Conservation (phyloP, 805 yeast genomes). For the Candida montana region DNA sequence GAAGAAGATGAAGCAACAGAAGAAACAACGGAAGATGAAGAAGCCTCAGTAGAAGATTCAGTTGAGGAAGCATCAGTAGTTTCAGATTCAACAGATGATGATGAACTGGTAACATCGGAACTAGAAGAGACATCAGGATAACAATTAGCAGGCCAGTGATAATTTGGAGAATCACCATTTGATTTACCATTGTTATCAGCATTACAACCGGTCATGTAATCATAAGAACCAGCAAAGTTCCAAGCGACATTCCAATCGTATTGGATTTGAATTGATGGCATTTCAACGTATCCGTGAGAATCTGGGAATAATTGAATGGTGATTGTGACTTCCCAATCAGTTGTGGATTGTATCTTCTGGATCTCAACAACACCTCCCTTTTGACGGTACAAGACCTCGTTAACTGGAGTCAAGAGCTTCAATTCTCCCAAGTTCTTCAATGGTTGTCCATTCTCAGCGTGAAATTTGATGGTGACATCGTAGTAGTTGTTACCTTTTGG, state of each 20-base stretch:
- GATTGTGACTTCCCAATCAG: constrained; percentile 7
- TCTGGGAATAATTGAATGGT: neutral
- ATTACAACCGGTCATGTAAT: constrained; percentile 8
- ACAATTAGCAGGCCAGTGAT: constrained; percentile 4
- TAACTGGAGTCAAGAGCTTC: constrained; percentile 6
- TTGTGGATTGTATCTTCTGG: constrained; percentile 1
- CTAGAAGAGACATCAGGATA: too few relatives aligned
- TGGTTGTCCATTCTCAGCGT: constrained; percentile 4
- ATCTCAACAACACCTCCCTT: neutral
- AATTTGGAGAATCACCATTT: constrained; percentile 5
- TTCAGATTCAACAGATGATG: neutral
- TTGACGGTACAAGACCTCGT: constrained; percentile 2
- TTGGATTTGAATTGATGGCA: constrained; percentile 16
- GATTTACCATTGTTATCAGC: constrained; percentile 3
- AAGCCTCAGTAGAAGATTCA: neutral
- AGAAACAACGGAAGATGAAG: neutral
- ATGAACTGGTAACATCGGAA: too few relatives aligned
- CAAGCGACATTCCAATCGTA: constrained; percentile 19
- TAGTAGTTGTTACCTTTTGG: constrained; percentile 2
- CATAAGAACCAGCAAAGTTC: constrained; percentile 5
- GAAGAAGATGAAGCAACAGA: neutral
- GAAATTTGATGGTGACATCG: constrained; percentile 6
- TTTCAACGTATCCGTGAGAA: constrained; percentile 2
- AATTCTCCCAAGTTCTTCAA: constrained; percentile 6
- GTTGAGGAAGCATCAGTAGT: neutral